phyloP scores from a whole-genome alignment of 352 stramenopile genomes.

The Phytophthora podocarpi region DNA sequence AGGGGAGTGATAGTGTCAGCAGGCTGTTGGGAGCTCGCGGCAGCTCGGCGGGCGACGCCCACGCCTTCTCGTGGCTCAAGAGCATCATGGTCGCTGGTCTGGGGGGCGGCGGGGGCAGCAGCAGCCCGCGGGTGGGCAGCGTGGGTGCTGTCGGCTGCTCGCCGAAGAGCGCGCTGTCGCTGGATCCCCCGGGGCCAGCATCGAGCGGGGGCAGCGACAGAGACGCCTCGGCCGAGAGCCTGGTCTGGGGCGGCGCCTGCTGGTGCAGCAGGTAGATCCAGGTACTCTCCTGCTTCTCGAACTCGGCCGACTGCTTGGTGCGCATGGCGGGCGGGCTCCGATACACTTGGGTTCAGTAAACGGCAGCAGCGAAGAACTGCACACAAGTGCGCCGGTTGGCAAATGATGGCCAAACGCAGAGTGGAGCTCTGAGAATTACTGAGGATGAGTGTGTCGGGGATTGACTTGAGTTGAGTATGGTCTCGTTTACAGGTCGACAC shows the following conservation, averaged over 20 bases:
- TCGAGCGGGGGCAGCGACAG: conserved; percentile 21
- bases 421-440: neutral
- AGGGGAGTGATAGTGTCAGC: conserved; percentile 32
- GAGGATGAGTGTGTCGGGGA: conserved; percentile 26
- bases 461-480: conserved; percentile 27
- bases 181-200: neutral
- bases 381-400: conserved; percentile 21
- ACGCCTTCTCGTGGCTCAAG: conserved; percentile 35
- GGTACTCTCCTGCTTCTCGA: conserved; percentile 54
- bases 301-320: conserved; percentile 54
- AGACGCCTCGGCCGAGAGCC: conserved; percentile 21
- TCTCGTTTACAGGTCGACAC: conserved; percentile 28
- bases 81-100: conserved; percentile 27
- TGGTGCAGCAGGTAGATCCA: conserved; percentile 67
- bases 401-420: conserved; percentile 27
- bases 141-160: conserved; percentile 8
- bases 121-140: conserved; percentile 6
- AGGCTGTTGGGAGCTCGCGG: conserved; percentile 5
- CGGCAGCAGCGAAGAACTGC: too few relatives aligned
- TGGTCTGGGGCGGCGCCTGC: conserved; percentile 44
- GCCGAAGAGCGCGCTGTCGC: conserved; percentile 17
- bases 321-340: conserved; percentile 26
- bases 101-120: conserved; percentile 7
- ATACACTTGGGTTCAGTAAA: too few relatives aligned
- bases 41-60: neutral